Percentiles rank a stretch among this genome's conserved stretches.
These are phyloP conservation scores for Priceomyces castillae DNA, from an alignment of 805 yeast genomes.

Conservation along the genomic window DNA sequence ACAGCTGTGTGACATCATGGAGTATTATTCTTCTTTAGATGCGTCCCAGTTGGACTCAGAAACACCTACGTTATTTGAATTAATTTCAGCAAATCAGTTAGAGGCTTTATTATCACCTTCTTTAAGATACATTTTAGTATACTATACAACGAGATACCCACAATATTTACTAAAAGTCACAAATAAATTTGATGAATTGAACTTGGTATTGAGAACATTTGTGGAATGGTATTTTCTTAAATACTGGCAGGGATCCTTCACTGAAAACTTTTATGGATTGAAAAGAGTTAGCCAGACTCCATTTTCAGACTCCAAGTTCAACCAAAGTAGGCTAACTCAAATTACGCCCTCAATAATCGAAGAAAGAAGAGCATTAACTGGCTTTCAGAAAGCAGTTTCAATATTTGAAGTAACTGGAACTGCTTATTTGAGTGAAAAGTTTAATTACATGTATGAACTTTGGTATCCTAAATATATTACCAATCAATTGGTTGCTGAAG, in stretches of 20 bases:
- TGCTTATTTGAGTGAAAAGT: slow-evolving; percentile 68
- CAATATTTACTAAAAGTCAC: slow-evolving; percentile 58
- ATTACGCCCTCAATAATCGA: slow-evolving; percentile 45
- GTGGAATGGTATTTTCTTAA: slow-evolving; percentile 71
- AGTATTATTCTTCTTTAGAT: slow-evolving; percentile 74
- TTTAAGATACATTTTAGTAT: slow-evolving; percentile 71
- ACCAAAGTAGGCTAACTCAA: slow-evolving; percentile 32
- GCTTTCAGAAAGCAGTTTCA: slow-evolving; percentile 51
- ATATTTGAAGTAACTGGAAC: slow-evolving; percentile 60
- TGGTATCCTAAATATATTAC: slow-evolving; percentile 59
- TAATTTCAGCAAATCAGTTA: slow-evolving; percentile 77
- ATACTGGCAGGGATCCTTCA: slow-evolving; percentile 80
- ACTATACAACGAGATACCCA: slow-evolving; percentile 79
- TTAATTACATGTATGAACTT: slow-evolving; percentile 60
- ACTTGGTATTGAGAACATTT: slow-evolving; percentile 54
- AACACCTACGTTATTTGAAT: slow-evolving; percentile 85
- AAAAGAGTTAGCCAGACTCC: slow-evolving; percentile 54
- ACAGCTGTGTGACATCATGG: slow-evolving; percentile 47
- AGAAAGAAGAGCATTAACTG: slow-evolving; percentile 49
- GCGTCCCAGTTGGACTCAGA: slow-evolving; percentile 72
- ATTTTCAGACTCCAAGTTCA: slow-evolving; percentile 26
- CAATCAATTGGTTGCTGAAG: slow-evolving; percentile 33
- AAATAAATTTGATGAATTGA: slow-evolving; percentile 75
- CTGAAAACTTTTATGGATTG: slow-evolving; percentile 89
- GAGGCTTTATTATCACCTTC: slow-evolving; percentile 80